These are phyloP conservation scores for Rubroboletus pulcherrimus DNA, from an alignment of 768 basidiomycete genomes.

Conservation along the genomic window DNA sequence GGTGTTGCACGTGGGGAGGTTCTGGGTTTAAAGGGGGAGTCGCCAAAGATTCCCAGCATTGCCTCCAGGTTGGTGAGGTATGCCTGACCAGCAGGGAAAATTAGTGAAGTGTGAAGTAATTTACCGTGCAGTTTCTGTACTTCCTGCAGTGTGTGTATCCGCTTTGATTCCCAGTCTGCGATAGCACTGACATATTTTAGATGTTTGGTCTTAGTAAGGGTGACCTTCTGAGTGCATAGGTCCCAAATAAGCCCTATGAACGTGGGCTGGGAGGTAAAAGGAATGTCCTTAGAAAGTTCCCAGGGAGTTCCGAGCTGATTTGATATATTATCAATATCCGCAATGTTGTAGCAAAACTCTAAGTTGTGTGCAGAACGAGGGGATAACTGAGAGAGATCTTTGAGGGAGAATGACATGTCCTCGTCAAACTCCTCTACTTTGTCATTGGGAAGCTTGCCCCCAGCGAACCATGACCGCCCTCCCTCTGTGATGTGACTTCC, in stretches of 20 bases:
- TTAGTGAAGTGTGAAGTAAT: constrained; percentile 23
- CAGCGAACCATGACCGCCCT: neutral
- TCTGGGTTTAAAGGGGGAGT: constrained; percentile 29
- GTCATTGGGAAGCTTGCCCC: neutral
- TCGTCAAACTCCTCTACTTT: neutral
- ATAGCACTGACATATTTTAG: neutral
- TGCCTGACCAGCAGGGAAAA: constrained; percentile 29
- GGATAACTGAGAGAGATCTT: rapidly evolving
- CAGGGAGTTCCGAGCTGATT: neutral
- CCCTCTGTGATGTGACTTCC: no score
- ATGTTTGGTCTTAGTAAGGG: neutral
- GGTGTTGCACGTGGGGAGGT: neutral
- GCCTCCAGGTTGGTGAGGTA: constrained; percentile 19
- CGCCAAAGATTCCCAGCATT: constrained; percentile 29
- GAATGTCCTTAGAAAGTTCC: constrained; percentile 1
- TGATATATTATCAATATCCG: neutral
- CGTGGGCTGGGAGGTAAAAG: neutral
- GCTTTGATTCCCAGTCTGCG: rapidly evolving
- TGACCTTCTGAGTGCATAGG: rapidly evolving
- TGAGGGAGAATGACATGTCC: neutral
- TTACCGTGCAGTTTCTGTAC: constrained; percentile 1
- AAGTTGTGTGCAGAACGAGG: rapidly evolving
- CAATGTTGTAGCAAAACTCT: neutral
- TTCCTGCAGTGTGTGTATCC: neutral
- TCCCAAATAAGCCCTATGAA: neutral